Percentiles rank a stretch among this genome's conserved stretches.
These are phyloP conservation scores for Potentilla sterilis DNA, from an alignment of 306 rosid species.

Conservation along the genomic window DNA sequence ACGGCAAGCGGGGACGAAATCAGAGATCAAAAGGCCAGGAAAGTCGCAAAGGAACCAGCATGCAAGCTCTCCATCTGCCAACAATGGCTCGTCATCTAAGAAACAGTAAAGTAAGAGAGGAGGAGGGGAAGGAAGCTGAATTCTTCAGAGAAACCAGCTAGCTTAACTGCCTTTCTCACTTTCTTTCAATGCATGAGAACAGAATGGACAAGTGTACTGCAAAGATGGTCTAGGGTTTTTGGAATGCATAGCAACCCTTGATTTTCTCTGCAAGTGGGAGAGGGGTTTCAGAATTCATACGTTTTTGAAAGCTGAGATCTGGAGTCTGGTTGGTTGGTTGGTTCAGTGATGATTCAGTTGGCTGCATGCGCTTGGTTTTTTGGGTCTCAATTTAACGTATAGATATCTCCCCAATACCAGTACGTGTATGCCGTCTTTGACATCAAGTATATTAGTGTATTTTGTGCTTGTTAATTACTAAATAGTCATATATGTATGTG, in stretches of 20 bases:
- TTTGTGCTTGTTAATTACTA: constrained; percentile 14
- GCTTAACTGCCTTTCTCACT: constrained; percentile 2
- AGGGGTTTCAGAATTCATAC: neutral
- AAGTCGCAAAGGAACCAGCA: constrained; percentile 72
- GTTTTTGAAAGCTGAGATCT: constrained; percentile 5
- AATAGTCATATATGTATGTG: neutral
- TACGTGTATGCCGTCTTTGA: neutral
- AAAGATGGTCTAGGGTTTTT: constrained; percentile 17
- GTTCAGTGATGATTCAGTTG: neutral
- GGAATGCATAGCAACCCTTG: neutral
- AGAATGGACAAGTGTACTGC: constrained; percentile 30
- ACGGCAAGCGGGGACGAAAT: constrained; percentile 62
- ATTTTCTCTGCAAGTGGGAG: constrained; percentile 3
- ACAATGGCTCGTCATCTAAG: constrained; percentile 36
- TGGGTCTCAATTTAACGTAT: constrained; percentile 1
- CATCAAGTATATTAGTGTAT: neutral
- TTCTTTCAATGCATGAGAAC: constrained; percentile 30
- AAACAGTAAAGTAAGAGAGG: constrained; percentile 21
- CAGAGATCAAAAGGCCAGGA: constrained; percentile 60
- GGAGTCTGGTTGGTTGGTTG: constrained; percentile 4
- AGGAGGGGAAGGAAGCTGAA: neutral
- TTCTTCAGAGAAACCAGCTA: neutral
- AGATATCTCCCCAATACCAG: constrained; percentile 4
- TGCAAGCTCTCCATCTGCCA: constrained; percentile 32
- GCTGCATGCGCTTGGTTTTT: constrained; percentile 6